Evolutionary conservation across 768 basidiomycete species (phyloP).

Genomic region (Psilocybe azurescens): DNA sequence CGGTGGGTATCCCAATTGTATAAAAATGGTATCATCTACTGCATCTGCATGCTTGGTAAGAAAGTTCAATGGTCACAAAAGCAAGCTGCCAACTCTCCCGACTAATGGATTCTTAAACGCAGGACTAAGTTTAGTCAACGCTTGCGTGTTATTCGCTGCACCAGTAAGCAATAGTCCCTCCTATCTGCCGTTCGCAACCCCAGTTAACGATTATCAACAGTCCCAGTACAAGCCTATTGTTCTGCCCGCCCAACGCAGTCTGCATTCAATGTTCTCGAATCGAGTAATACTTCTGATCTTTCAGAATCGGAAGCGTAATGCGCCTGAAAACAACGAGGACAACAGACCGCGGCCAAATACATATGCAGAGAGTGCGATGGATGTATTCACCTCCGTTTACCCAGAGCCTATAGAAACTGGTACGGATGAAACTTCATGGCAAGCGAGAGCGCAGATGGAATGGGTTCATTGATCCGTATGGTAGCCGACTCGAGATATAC

Average conservation of each 20-base stretch:
- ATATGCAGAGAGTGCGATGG: neutral
- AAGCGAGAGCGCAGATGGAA: neutral
- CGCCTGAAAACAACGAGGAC: neutral
- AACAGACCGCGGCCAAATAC: neutral
- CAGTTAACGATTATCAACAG: neutral
- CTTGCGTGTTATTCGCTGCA: neutral
- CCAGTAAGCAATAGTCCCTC: neutral
- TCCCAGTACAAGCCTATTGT: neutral
- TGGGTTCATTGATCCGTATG: neutral
- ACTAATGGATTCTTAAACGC: neutral
- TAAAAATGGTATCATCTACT: constrained; percentile 8
- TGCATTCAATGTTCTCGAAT: constrained; percentile 13
- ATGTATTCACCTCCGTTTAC: constrained; percentile 6
- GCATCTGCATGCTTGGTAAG: constrained; percentile 11
- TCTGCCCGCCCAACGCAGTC: neutral
- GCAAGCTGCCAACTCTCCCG: neutral
- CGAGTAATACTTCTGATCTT: constrained; percentile 11
- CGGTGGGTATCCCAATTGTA: constrained; percentile 9
- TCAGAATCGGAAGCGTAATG: neutral
- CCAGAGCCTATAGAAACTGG: too few relatives aligned
- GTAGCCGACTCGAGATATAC: neutral
- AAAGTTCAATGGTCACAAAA: too few relatives aligned
- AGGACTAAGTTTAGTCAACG: constrained; percentile 4
- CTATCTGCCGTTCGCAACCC: neutral
- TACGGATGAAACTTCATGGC: neutral